Evolutionary conservation across 2,329 filamentous ascomycete genomes (phyloP), one percentile per base, ranked within the genome.

Genomic region (Neophaeococcomyces mojaviensis): DNA sequence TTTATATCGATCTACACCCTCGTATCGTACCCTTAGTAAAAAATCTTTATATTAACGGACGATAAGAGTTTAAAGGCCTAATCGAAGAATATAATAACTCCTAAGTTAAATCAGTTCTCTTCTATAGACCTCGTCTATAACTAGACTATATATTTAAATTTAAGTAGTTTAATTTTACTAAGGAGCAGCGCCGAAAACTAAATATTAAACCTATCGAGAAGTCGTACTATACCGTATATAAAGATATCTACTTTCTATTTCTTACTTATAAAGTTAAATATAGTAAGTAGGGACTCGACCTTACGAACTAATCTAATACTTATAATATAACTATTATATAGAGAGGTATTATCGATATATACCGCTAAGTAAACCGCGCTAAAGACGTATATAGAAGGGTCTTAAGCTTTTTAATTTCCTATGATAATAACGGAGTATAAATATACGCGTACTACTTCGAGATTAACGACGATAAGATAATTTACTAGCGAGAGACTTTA

Each of bases 221-320:
- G 19, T 49, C 41, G 3, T 41, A 44, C 39, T 48, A 48, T 30
- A 48, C 39, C 4, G 37, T 42, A 22, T 37, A 42, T 2, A 40
- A 44, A 48, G 39, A 48, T 31, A 73, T 74, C 61, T 70, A 68
- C 59, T 73, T 76, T 50, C 70, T 69, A 2, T 76, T 74, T 51
- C 58, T 76, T 0, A 66, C 67, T 0, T 70, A 65, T 55, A 68
- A 76, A 54, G 69, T 72, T 1, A 73, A 73, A 55, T 71, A 66
- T 49, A 63, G 68, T 35, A 55, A 59, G 16, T 58, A 52, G 31
- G 60, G 53, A 1, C 66, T 53, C 50, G 56, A 61, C 33, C 50
- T 58, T 35, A 56, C 61, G 10, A 52, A 61, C 49, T 51, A 55
- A 49, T 60, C 51, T 12, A 57, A 59, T 37, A 50, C 53, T 19